Evolutionary conservation across 345 rosid species (phyloP), one percentile per base, ranked within the genome.

Genomic region (Aethionema arabicum): DNA sequence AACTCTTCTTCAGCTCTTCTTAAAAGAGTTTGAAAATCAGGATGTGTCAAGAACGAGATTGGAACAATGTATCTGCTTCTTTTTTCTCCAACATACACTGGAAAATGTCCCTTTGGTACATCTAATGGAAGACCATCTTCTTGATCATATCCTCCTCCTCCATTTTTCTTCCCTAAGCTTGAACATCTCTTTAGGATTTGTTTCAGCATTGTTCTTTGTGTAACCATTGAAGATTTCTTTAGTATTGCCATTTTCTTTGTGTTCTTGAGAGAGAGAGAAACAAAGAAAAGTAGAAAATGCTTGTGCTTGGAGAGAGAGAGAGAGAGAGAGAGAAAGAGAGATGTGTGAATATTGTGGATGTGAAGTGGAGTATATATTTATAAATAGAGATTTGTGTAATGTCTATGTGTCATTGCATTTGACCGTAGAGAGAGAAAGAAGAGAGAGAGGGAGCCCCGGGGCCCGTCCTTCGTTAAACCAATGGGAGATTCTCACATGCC

Each of bases 61-160:
- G 98, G 97, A 11, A 92, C 86, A 62, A 92, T 84, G 80, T 85
- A 81, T 79, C 98, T 84, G n/a, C 83, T 80, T 70, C 97, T 72
- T 74, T 81, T 84, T 60, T 92, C 81, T 12, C 98, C 98, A 3
- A 92, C 97, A 44, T 92, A 92, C 37, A 92, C 93, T 5, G 90
- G 86, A 50, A 92, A 92, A 52, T 92, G 97, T 2, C 98, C 98
- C 66, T 85, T 92, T 3, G 97, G 98, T 39, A 92, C 98, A 29
- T 92, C 97, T 9, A 85, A 71, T 2, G 91, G 95, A 43, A 89
- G 82, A 7, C 70, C 79, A 11, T 75, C 76, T 15, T 75, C 78
- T 21, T 21, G 27, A 32, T 81, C 78, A 16, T 60, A 72, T 1
- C 74, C 80, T 32, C 63, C 69, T 55, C 52, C 74, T 42, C n/a